A percentile compares a stretch with the other conserved stretches of the same genome.
phyloP scores from a whole-genome alignment of 805 yeast species.

The Zygoascus tannicola region DNA sequence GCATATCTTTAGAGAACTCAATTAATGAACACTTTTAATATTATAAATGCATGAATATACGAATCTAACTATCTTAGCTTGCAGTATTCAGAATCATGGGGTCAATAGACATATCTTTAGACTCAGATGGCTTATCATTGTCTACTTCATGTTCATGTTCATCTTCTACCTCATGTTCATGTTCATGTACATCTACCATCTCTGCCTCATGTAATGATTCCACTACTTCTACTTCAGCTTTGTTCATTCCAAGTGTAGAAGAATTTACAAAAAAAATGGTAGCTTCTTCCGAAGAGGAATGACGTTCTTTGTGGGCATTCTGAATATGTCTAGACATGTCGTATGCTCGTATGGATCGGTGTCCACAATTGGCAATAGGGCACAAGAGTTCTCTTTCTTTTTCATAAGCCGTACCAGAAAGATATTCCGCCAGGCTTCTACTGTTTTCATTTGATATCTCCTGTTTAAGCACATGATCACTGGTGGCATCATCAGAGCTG shows the following conservation, averaged over 20 bases:
- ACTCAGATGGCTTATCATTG: not conserved
- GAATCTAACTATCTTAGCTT: too few species aligned
- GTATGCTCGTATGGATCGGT: conserved; percentile 29
- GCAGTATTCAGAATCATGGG: conserved; percentile 6
- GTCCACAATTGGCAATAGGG: conserved; percentile 24
- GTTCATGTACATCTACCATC: too few species aligned
- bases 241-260: not conserved
- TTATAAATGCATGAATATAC: not conserved
- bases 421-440: not conserved
- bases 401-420: conserved; percentile 31
- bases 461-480: not conserved
- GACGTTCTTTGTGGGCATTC: conserved; percentile 10
- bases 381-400: conserved; percentile 25
- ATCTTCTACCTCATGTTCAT: not conserved
- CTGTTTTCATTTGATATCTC: too few species aligned
- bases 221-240: not conserved
- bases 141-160: not conserved
- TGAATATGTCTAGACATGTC: conserved; percentile 31
- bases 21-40: too few species aligned
- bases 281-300: not conserved
- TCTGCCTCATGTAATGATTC: too few species aligned
- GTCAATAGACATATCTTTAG: conserved; percentile 2
- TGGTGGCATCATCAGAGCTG: not conserved
- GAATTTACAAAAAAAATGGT: not conserved
- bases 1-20: too few species aligned